Evolutionary conservation across 352 stramenopile species (phyloP).

Genomic region (Thraustochytrium striatum): DNA sequence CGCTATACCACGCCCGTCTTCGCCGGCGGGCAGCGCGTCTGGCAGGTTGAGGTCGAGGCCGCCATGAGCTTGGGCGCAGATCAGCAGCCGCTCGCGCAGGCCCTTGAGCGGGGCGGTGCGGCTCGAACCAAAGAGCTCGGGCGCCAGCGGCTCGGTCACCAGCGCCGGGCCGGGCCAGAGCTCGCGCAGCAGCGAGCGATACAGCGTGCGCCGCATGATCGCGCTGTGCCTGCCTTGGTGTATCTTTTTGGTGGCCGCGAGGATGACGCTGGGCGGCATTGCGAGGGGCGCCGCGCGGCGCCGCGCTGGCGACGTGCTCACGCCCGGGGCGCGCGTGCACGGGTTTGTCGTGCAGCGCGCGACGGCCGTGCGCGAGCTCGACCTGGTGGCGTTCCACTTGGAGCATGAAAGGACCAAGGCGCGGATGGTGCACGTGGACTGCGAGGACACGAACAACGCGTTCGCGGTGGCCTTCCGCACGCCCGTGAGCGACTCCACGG

Average conservation of each 20-base stretch:
- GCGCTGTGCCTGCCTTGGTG: background rate
- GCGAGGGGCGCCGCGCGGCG: background rate
- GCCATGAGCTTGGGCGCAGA: conserved; percentile 11
- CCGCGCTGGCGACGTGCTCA: background rate
- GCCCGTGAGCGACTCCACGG: conserved; percentile 88
- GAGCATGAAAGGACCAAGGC: conserved; percentile 34
- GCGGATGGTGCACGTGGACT: conserved; percentile 28
- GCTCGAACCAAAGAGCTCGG: conserved; percentile 8
- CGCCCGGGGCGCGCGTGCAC: background rate
- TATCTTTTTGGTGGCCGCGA: background rate
- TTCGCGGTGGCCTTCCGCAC: conserved; percentile 93
- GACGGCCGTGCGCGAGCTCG: conserved; percentile 37
- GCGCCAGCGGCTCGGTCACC: background rate
- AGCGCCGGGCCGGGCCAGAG: background rate
- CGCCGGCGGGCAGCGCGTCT: background rate
- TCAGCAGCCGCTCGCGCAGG: background rate
- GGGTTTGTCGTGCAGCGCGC: conserved; percentile 44
- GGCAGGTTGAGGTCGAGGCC: background rate
- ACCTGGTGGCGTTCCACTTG: conserved; percentile 38
- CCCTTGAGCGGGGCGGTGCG: background rate
- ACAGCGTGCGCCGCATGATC: no score
- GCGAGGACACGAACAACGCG: conserved; percentile 49
- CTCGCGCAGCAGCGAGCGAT: background rate
- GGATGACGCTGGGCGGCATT: no score
- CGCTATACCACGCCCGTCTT: background rate